phyloP scores from a whole-genome alignment of 495 filamentous ascomycete species.

The Penicillium chermesinum region DNA sequence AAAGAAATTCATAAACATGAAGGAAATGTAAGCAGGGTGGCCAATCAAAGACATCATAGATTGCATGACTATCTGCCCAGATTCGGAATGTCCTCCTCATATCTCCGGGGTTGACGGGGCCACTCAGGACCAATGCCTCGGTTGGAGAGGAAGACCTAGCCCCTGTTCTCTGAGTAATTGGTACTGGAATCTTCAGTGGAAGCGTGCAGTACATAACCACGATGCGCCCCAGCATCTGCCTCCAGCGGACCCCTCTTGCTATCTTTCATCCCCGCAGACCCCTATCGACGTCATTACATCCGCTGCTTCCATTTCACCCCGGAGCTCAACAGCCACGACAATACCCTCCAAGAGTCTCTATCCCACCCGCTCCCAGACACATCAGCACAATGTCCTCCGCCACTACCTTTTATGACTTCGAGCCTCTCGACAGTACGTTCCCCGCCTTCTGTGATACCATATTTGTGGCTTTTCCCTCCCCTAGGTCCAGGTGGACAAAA shows the following conservation, averaged over 20 bases:
- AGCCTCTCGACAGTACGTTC: constrained; percentile 69
- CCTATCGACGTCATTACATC: constrained; percentile 12
- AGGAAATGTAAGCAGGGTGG: background rate
- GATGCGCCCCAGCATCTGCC: constrained; percentile 8
- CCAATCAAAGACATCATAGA: background rate
- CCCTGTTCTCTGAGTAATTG: background rate
- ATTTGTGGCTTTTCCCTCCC: background rate
- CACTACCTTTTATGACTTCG: constrained; percentile 88
- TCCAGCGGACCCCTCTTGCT: background rate
- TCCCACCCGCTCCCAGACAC: constrained; percentile 2
- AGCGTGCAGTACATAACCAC: constrained; percentile 12
- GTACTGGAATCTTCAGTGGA: no score
- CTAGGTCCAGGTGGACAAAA: background rate
- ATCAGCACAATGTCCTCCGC: constrained; percentile 73
- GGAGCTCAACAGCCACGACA: background rate
- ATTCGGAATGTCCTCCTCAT: background rate
- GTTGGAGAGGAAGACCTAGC: no score
- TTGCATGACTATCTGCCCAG: constrained; percentile 2
- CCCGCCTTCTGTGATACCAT: no score
- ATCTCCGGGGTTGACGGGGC: constrained; percentile 8
- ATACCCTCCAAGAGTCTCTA: background rate
- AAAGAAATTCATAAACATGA: background rate
- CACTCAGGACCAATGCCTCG: constrained; percentile 1
- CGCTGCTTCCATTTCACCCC: background rate
- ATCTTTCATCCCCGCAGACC: constrained; percentile 2